Base-by-base conservation (phyloP, 352 stramenopile genomes). In the Globisporangium camurandrum region DNA sequence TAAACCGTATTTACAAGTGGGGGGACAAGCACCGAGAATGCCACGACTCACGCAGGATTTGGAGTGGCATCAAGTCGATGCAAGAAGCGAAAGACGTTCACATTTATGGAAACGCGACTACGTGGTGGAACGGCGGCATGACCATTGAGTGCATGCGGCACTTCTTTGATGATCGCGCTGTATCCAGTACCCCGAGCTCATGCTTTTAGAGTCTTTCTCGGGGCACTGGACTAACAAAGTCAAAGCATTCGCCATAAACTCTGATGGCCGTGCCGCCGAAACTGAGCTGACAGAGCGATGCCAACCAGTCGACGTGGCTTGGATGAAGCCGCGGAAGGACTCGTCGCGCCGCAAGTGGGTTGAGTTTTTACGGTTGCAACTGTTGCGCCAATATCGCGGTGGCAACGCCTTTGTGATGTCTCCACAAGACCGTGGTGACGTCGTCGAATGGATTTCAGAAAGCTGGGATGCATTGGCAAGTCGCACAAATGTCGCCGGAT, bases 261-360 rank as follows among this genome's bases (percentile, higher is more conserved):
- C 27, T 67, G 14, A 56, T 55, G 14, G 30, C 67, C 19, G 24
- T 62, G 0, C 31, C 64, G 0, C 26, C 55, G n/a, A 58, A 49
- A 14, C 54, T 7, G 39, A 51, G 2, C 14, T 62, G 20, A 72
- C 60, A 3, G 62, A 60, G 61, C 28, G 59, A 3, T 60, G 48
- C 10, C 64, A 66, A n/a, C 57, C 64, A 4, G 57, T 42, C 7
- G 54, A 69, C 22, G 36, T 49, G 0, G 60, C 54, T 2, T 62
- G 60, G 57, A 69, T 67, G 16, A 66, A 66, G 24, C 38, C 44
- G 1, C 10, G 64, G 7, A 73, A 65, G 20, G 60, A 62, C 14
- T 12, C 33, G 0, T n/a, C 69, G 7, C 49, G 43, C 3, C 6
- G 23, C 6, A 17, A 33, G 5, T 69, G 56, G 42, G 27, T 66